phyloP scores from a whole-genome alignment of 2,329 filamentous ascomycete genomes.

The Alternaria longipes region DNA sequence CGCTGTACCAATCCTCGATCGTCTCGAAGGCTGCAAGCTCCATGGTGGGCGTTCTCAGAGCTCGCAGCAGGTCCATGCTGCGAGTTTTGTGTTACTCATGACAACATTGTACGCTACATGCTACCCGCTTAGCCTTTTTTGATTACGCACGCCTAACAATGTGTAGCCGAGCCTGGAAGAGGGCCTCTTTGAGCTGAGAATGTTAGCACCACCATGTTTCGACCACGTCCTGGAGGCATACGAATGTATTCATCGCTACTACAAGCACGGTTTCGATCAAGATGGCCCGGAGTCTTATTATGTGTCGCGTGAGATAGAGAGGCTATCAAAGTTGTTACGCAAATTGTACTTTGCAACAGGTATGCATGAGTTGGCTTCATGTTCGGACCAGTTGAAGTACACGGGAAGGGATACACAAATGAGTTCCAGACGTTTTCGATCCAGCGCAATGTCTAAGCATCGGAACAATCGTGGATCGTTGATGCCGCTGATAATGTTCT shows the following conservation, averaged over 20 bases:
- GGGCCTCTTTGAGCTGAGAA: constrained; percentile 8
- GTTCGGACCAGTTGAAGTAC: constrained; percentile 18
- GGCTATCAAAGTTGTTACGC: constrained; percentile 15
- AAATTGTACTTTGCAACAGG: constrained; percentile 9
- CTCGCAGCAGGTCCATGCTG: constrained; percentile 14
- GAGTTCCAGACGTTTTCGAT: constrained; percentile 10
- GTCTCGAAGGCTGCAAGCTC: not conserved
- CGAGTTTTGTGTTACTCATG: constrained; percentile 17
- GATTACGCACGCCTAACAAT: not conserved
- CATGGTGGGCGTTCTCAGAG: constrained; percentile 14
- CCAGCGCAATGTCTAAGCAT: constrained; percentile 3
- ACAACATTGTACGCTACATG: constrained; percentile 13
- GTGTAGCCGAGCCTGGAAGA: constrained; percentile 14
- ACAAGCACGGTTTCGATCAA: constrained; percentile 16
- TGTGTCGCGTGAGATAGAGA: constrained; percentile 22
- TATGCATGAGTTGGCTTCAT: constrained; percentile 12
- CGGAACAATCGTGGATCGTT: constrained; percentile 6
- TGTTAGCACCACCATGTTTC: constrained; percentile 1
- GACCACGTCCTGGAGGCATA: not conserved
- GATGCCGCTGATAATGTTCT: constrained; percentile 1
- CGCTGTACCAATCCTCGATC: constrained; percentile 9
- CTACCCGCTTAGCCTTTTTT: not conserved
- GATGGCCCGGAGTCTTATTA: constrained; percentile 14
- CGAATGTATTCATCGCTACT: constrained; percentile 24
- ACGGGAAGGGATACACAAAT: constrained; percentile 16